Conservation (phyloP, 352 stramenopile genomes). For the Phytophthora brassicae region DNA sequence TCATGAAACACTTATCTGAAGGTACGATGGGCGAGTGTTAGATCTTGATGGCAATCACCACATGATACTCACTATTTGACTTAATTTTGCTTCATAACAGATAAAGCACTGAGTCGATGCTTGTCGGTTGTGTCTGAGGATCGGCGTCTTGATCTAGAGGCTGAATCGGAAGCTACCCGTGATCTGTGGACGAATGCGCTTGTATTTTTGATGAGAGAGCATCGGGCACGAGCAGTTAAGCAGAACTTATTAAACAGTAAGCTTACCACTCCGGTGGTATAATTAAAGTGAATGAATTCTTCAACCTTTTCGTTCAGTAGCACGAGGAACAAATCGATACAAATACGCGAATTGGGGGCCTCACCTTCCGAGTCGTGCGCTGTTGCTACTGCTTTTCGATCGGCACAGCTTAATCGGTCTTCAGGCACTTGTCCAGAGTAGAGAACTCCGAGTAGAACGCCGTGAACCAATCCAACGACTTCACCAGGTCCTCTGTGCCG, state of each 20-base stretch:
- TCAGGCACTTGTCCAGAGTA: slow-evolving; percentile 82
- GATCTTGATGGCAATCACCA: neutral
- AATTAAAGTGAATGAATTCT: slow-evolving; percentile 21
- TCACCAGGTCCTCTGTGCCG: slow-evolving; percentile 87
- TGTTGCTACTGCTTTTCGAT: neutral
- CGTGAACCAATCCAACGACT: slow-evolving; percentile 89
- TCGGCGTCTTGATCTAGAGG: slow-evolving; percentile 65
- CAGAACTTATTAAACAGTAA: slow-evolving; percentile 23
- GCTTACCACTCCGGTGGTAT: slow-evolving; percentile 9
- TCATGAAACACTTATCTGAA: slow-evolving; percentile 78
- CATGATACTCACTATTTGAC: slow-evolving; percentile 5
- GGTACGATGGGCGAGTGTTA: slow-evolving; percentile 29
- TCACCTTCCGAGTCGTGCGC: neutral
- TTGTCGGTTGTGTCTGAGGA: slow-evolving; percentile 72
- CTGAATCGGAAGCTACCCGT: slow-evolving; percentile 62
- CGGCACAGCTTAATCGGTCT: slow-evolving; percentile 50
- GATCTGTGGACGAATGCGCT: slow-evolving; percentile 67
- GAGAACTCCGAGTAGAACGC: slow-evolving; percentile 94
- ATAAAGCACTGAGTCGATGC: slow-evolving; percentile 64
- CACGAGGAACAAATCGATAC: neutral
- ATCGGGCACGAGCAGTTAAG: slow-evolving; percentile 12
- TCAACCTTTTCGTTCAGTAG: slow-evolving; percentile 11
- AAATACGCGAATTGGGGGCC: neutral
- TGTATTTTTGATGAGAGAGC: slow-evolving; percentile 43
- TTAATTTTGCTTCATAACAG: slow-evolving; percentile 26